Base-by-base conservation (phyloP, 371 early-diverging fungal species). In the Saksenaea oblongispora region DNA sequence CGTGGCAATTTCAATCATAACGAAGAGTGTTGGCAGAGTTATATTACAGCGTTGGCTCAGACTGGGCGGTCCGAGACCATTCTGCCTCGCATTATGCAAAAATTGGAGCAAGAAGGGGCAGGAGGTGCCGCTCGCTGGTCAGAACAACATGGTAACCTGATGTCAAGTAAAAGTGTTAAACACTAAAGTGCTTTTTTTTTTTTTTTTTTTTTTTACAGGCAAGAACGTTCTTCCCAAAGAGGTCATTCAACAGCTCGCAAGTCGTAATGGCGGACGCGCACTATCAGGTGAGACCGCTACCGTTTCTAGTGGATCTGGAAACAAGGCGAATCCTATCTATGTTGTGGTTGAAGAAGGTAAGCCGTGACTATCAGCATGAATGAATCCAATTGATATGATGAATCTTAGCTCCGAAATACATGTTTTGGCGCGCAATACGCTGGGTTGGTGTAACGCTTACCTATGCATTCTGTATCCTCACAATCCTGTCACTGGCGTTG, bases 391-490 rank as follows among this genome's bases (percentile, higher is more conserved):
- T 47, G 22, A 47, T 26, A 5, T 11, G 0, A 10, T 18, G 7
- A n/a, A 7, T 18, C 22, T 7, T 47, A 47, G 51, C 51, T 47
- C 51, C 51, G 22, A 47, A 47, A 22, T 85, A 80, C 58, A 76
- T 83, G 74, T 65, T 89, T 34, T 90, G 87, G 87, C 71, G 83
- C 42, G 84, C 83, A 26, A 54, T 86, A 34, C 84, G 87, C 27
- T 90, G 89, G 87, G 41, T 91, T 3, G 79, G 88, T n/a, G 82
- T 85, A 41, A 88, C 89, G 26, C 71, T 91, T 2, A 79, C 88
- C 3, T 89, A 89, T 65, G 85, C 89, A 0, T 90, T 91, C 61
- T 88, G 86, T 53, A 80, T 89, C 56, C 68, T 91, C 61, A 91
- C 90, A 0, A 72, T 89, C 61, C 55, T 88, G 47, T 86, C 87